Conservation (phyloP, 1,284 basidiomycete species). For the Leccinum ponderosum region DNA sequence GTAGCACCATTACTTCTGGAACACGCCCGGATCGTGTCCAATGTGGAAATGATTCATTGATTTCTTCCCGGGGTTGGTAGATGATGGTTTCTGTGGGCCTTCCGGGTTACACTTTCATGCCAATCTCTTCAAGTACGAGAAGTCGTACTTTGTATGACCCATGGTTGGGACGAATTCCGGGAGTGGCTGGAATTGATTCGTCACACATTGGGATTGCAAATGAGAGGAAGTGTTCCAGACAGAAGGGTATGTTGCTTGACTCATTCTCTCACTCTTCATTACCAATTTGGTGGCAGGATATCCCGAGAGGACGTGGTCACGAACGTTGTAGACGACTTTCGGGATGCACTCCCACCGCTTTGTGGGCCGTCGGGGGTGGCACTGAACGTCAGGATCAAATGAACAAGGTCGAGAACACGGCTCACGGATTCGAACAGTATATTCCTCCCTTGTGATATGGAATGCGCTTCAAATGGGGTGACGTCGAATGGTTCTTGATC, state of each 20-base stretch:
- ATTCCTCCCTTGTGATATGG: slow-evolving; percentile 15
- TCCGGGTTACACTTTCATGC: slow-evolving; percentile 35
- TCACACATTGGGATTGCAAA: slow-evolving; percentile 29
- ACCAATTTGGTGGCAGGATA: background rate
- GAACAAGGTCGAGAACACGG: slow-evolving; percentile 27
- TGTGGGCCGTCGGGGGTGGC: slow-evolving; percentile 5
- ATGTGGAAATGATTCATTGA: no score
- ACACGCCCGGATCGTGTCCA: slow-evolving; percentile 15
- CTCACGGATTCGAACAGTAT: slow-evolving; percentile 22
- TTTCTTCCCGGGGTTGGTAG: background rate
- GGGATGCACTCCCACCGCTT: slow-evolving; percentile 19
- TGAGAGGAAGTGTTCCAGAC: slow-evolving; percentile 15
- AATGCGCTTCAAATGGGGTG: no score
- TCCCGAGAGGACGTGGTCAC: slow-evolving; percentile 12
- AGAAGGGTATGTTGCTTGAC: slow-evolving; percentile 20
- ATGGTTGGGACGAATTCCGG: slow-evolving; percentile 19
- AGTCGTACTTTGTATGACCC: slow-evolving; percentile 21
- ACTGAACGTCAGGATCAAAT: slow-evolving; percentile 24
- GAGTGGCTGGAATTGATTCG: slow-evolving; percentile 21
- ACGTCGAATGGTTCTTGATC: no score
- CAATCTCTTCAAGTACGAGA: slow-evolving; percentile 34
- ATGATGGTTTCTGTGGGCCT: slow-evolving; percentile 3
- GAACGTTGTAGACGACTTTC: slow-evolving; percentile 23
- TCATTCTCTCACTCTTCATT: background rate
- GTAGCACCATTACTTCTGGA: slow-evolving; percentile 40